Evolutionary conservation across 2,329 filamentous ascomycete genomes (phyloP).

Genomic region (Hymenoscyphus scutula): DNA sequence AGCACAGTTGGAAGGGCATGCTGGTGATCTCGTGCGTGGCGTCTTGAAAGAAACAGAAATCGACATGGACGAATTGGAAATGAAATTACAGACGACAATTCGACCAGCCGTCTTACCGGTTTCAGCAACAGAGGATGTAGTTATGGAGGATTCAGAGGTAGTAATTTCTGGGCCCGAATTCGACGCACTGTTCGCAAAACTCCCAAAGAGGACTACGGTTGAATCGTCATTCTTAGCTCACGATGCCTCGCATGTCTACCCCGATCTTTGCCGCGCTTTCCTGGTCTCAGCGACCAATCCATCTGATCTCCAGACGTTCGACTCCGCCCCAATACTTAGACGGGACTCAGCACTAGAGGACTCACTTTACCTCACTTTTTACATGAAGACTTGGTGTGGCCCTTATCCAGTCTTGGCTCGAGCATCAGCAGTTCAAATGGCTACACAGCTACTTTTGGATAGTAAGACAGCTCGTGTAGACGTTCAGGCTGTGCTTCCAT

Average conservation of each 20-base stretch:
- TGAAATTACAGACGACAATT: slow-evolving; percentile 70
- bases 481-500: slow-evolving; percentile 80
- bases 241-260: slow-evolving; percentile 51
- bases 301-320: slow-evolving; percentile 38
- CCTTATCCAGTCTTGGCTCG: slow-evolving; percentile 67
- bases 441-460: slow-evolving; percentile 55
- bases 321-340: slow-evolving; percentile 53
- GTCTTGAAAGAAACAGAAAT: slow-evolving; percentile 65
- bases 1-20: slow-evolving; percentile 55
- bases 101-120: slow-evolving; percentile 54
- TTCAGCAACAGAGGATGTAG: slow-evolving; percentile 48
- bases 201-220: slow-evolving; percentile 37
- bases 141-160: slow-evolving; percentile 45
- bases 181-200: slow-evolving; percentile 23
- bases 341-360: slow-evolving; percentile 54
- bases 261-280: slow-evolving; percentile 58
- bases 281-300: slow-evolving; percentile 50
- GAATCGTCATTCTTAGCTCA: slow-evolving; percentile 53
- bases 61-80: slow-evolving; percentile 72
- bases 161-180: slow-evolving; percentile 34
- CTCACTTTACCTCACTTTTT: slow-evolving; percentile 71
- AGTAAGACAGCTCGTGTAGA: slow-evolving; percentile 54
- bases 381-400: slow-evolving; percentile 71
- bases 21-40: slow-evolving; percentile 63
- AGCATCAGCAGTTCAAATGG: slow-evolving; percentile 65